Conservation (phyloP, 495 filamentous ascomycete species). For the Penicillium bialowiezense region DNA sequence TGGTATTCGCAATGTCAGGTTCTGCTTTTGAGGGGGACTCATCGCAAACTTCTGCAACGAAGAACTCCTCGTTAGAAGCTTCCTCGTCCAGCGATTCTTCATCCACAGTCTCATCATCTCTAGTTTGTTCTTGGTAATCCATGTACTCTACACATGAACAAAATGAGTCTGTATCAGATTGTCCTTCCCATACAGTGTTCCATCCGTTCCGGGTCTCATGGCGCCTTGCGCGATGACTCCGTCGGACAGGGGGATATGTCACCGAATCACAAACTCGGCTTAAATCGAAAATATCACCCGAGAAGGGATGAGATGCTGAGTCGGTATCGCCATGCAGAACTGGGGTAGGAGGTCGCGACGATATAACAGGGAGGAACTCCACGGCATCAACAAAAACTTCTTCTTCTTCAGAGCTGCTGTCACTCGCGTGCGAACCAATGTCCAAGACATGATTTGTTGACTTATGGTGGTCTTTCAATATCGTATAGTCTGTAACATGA, state of each 20-base stretch:
- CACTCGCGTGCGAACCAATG: no score
- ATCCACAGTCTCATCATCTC: background rate
- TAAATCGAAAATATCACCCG: conserved; percentile 9
- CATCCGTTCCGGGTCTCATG: background rate
- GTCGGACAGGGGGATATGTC: background rate
- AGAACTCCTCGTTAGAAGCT: no score
- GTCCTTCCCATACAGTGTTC: background rate
- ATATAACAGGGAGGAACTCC: background rate
- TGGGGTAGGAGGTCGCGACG: background rate
- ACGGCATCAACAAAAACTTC: background rate
- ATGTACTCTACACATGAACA: background rate
- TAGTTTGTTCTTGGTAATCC: background rate
- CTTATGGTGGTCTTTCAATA: no score
- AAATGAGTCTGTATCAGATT: background rate
- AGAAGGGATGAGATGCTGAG: background rate
- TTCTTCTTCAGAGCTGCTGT: background rate
- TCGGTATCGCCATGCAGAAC: background rate
- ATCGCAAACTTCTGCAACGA: no score
- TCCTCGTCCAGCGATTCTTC: no score
- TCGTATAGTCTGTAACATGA: background rate
- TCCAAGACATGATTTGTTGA: no score
- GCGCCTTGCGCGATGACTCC: conserved; percentile 6
- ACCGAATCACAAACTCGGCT: conserved; percentile 16
- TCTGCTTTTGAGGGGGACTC: no score
- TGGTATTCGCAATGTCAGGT: no score